phyloP scores from a whole-genome alignment of 169 alveolate genomes.

The Cryptosporidium meleagridis region DNA sequence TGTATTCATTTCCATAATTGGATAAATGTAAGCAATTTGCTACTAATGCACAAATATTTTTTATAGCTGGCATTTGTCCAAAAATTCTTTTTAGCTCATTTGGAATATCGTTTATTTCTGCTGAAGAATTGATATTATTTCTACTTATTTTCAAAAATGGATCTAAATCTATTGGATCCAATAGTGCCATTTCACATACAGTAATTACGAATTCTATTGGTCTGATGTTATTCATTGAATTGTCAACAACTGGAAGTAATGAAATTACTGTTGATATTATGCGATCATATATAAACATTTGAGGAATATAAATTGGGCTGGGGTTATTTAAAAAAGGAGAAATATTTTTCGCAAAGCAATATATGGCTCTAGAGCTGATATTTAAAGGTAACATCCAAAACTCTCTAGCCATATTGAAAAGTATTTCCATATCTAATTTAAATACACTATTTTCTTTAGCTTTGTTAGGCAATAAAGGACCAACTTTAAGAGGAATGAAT shows the following conservation, averaged over 20 bases:
- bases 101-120: not conserved
- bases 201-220: slow-evolving; percentile 45
- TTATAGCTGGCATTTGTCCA: slow-evolving; percentile 17
- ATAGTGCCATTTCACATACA: slow-evolving; percentile 68
- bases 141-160: slow-evolving; percentile 32
- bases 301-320: slow-evolving; percentile 33
- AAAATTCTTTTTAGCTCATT: slow-evolving; percentile 3
- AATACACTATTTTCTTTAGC: not conserved
- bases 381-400: slow-evolving; percentile 56
- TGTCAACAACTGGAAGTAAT: slow-evolving; percentile 46
- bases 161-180: slow-evolving; percentile 57
- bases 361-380: slow-evolving; percentile 2
- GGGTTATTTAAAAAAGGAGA: slow-evolving; percentile 27
- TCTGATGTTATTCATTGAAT: slow-evolving; percentile 15
- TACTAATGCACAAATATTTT: slow-evolving; percentile 27
- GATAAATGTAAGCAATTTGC: slow-evolving; percentile 18
- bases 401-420: slow-evolving; percentile 44
- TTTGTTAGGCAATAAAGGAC: slow-evolving; percentile 4
- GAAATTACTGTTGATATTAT: slow-evolving; percentile 63
- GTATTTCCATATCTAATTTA: slow-evolving; percentile 4
- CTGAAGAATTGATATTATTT: not conserved
- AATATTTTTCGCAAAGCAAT: slow-evolving; percentile 36
- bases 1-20: slow-evolving; percentile 1
- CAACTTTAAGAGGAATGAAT: slow-evolving; percentile 35
- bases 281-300: slow-evolving; percentile 42